Evolutionary conservation across 768 basidiomycete genomes (phyloP).

Genomic region (Leccinum subtestaceum): DNA sequence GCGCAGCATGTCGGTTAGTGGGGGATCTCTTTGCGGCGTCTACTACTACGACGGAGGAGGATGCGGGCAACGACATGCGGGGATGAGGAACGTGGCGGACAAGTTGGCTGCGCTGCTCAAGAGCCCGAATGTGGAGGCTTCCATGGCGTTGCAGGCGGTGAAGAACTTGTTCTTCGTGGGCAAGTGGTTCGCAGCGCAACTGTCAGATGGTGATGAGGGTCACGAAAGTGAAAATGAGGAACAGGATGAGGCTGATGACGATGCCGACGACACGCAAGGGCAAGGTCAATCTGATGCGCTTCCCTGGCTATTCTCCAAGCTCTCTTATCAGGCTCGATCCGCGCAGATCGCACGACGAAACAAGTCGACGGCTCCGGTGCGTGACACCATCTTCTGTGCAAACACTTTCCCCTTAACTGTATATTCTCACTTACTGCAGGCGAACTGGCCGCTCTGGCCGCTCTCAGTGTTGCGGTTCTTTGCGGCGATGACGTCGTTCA

Average conservation of each 20-base stretch:
- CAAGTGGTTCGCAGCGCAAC: constrained; percentile 63
- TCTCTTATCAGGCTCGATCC: constrained; percentile 83
- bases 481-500: constrained; percentile 79
- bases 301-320: constrained; percentile 91
- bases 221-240: constrained; percentile 6
- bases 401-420: not conserved
- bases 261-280: not conserved
- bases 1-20: constrained; percentile 71
- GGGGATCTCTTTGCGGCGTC: constrained; percentile 63
- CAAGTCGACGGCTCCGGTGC: constrained; percentile 36
- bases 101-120: constrained; percentile 78
- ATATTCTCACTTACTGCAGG: constrained; percentile 38
- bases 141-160: constrained; percentile 77
- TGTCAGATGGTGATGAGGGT: constrained; percentile 31
- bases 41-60: constrained; percentile 27
- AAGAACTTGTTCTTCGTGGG: constrained; percentile 94
- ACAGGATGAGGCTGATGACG: constrained; percentile 16
- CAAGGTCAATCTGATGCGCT: constrained; percentile 48
- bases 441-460: constrained; percentile 82
- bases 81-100: constrained; percentile 68
- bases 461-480: constrained; percentile 86
- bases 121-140: constrained; percentile 72
- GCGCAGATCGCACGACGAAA: constrained; percentile 70
- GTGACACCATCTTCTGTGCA: not conserved
- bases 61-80: constrained; percentile 30